phyloP scores from a whole-genome alignment of 306 rosid species.

The Begonia fuchsioides region DNA sequence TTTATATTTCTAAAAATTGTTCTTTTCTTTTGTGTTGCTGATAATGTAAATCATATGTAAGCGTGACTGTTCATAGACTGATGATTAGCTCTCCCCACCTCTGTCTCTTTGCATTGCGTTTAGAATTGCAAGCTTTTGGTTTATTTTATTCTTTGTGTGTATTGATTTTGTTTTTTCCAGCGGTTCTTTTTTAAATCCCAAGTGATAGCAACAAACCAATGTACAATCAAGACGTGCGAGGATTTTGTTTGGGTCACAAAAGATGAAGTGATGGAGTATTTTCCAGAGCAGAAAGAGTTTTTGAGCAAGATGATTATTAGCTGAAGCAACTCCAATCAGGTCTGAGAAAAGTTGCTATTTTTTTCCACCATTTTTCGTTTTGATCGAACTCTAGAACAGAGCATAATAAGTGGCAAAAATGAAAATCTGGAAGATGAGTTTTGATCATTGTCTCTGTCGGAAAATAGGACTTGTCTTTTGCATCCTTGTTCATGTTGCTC shows the following conservation, averaged over 20 bases:
- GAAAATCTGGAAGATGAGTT: not conserved
- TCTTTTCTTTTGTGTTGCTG: not conserved
- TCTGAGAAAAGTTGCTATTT: not conserved
- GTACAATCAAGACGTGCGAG: conserved; percentile 36
- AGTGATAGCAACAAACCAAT: conserved; percentile 64
- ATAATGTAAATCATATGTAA: too few relatives aligned
- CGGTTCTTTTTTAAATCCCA: conserved; percentile 82
- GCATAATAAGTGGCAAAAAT: not conserved
- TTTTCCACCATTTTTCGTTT: not conserved
- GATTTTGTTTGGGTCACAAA: conserved; percentile 88
- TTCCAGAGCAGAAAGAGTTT: conserved; percentile 69
- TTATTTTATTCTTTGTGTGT: not conserved
- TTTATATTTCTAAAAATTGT: not conserved
- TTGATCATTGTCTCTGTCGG: not conserved
- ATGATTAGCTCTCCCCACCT: too few relatives aligned
- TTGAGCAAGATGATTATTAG: conserved; percentile 73
- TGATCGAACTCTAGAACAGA: not conserved
- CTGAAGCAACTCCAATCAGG: conserved; percentile 16
- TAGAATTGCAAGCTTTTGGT: too few relatives aligned
- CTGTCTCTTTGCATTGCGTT: too few relatives aligned
- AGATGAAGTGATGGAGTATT: conserved; percentile 69
- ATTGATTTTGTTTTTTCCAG: conserved; percentile 19
- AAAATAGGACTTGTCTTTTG: not conserved
- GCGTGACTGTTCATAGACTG: too few relatives aligned
- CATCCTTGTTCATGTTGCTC: too few relatives aligned